Conservation (phyloP, 225 moss, liverwort and hornwort species). For the Polytrichum formosum region DNA sequence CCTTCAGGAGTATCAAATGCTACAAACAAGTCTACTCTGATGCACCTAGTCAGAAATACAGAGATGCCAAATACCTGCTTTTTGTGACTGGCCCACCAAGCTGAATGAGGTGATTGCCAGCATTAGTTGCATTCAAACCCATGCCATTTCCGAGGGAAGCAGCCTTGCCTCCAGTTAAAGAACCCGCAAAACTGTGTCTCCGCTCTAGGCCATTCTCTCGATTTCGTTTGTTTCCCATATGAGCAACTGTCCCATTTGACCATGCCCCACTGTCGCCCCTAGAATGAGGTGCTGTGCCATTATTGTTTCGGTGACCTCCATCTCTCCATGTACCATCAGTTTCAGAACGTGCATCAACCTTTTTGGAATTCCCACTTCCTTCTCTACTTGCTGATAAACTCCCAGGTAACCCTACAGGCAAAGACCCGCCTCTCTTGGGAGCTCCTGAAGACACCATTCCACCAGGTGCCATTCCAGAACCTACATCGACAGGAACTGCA, state of each 20-base stretch:
- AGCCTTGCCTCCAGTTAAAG: conserved; percentile 19
- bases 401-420: conserved; percentile 26
- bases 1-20: no score
- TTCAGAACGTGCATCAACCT: conserved; percentile 37
- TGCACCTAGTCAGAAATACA: no score
- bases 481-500: conserved; percentile 33
- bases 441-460: conserved; percentile 41
- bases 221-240: conserved; percentile 50
- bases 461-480: conserved; percentile 27
- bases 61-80: conserved; percentile 59
- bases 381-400: conserved; percentile 31
- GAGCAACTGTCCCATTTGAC: conserved; percentile 39
- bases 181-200: conserved; percentile 20
- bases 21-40: no score
- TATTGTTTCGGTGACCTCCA: conserved; percentile 45
- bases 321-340: conserved; percentile 58
- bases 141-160: conserved; percentile 30
- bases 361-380: conserved; percentile 31
- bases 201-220: conserved; percentile 61
- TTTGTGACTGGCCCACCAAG: conserved; percentile 88
- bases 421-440: conserved; percentile 47
- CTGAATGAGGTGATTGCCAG: conserved; percentile 70
- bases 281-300: conserved; percentile 29
- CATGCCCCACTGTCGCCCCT: conserved; percentile 27
- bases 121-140: conserved; percentile 15